A percentile compares a stretch with the other conserved stretches of the same genome.
Evolutionary conservation across 192 early-diverging fungal genomes (phyloP).

Genomic region (Paraglomus occultum): DNA sequence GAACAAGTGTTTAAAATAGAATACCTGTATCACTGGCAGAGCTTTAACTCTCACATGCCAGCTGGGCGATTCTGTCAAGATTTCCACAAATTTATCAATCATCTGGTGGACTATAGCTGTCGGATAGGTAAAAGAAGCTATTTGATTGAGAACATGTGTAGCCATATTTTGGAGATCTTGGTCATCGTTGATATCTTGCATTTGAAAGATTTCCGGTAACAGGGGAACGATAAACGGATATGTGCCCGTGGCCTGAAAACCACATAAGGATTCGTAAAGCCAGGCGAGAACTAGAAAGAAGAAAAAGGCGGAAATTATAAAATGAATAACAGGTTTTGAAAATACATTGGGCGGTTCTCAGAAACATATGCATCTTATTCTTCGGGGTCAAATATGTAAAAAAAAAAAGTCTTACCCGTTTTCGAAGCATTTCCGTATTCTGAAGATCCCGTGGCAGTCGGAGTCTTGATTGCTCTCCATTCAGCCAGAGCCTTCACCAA

Average conservation of each 20-base stretch:
- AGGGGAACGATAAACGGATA: constrained; percentile 55
- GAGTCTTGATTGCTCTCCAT: constrained; percentile 43
- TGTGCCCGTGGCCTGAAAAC: constrained; percentile 52
- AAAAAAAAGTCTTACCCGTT: constrained; percentile 50
- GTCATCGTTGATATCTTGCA: constrained; percentile 73
- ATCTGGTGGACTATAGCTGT: constrained; percentile 45
- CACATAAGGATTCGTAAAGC: constrained; percentile 56
- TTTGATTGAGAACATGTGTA: constrained; percentile 46
- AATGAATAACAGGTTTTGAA: neutral
- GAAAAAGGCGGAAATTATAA: neutral
- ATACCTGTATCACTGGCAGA: constrained; percentile 80
- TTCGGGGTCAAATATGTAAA: neutral
- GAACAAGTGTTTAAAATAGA: constrained; percentile 84
- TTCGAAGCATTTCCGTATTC: constrained; percentile 77
- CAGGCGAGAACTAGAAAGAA: constrained; percentile 60
- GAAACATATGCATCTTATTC: neutral
- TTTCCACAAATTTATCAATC: constrained; percentile 55
- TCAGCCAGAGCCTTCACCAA: constrained; percentile 35
- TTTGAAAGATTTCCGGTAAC: constrained; percentile 58
- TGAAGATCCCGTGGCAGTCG: constrained; percentile 43
- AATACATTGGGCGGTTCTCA: too few relatives aligned
- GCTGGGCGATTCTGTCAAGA: constrained; percentile 48
- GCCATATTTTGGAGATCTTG: constrained; percentile 66
- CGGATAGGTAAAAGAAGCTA: constrained; percentile 55
- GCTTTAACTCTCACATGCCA: constrained; percentile 85